Percentiles rank a stretch among this genome's conserved stretches.
Conservation (phyloP, 2,329 filamentous ascomycete genomes). For the Hypomyces rosellus region DNA sequence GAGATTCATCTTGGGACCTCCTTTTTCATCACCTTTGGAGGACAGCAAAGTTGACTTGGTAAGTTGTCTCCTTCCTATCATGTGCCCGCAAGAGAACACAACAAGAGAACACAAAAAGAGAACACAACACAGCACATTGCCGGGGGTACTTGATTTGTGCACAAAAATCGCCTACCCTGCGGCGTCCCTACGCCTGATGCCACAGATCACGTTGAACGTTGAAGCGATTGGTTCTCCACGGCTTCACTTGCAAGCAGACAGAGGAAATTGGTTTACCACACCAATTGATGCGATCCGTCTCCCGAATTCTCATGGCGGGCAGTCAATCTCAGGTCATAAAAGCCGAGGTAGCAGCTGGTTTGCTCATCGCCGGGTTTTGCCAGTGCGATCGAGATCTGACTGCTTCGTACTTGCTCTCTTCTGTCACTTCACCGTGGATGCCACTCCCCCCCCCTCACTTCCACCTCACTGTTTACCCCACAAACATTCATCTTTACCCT, state of each 20-base stretch:
- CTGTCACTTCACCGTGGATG: not conserved
- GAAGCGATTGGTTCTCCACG: conserved; percentile 8
- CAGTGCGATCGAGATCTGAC: not conserved
- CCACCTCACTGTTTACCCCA: not conserved
- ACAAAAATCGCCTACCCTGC: not conserved
- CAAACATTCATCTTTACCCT: too few species aligned
- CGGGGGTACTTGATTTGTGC: not conserved
- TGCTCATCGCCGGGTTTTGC: not conserved
- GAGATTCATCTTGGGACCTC: too few species aligned
- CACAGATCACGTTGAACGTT: conserved; percentile 1
- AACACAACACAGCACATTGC: too few species aligned
- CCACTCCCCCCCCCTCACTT: not conserved
- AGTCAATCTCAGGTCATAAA: not conserved
- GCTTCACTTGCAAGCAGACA: not conserved
- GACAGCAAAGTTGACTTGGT: conserved; percentile 7
- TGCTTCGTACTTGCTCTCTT: not conserved
- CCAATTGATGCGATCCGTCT: not conserved
- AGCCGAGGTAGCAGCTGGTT: not conserved
- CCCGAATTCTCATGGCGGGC: not conserved
- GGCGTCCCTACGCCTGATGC: conserved; percentile 1
- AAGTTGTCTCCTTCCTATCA: not conserved
- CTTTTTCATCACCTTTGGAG: not conserved
- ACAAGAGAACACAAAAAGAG: too few species aligned
- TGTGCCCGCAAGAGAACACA: too few species aligned
- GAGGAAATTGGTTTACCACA: conserved; percentile 5